Evolutionary conservation across 768 basidiomycete species (phyloP), one percentile per base, ranked within the genome.

Genomic region (Boletus bicolor): DNA sequence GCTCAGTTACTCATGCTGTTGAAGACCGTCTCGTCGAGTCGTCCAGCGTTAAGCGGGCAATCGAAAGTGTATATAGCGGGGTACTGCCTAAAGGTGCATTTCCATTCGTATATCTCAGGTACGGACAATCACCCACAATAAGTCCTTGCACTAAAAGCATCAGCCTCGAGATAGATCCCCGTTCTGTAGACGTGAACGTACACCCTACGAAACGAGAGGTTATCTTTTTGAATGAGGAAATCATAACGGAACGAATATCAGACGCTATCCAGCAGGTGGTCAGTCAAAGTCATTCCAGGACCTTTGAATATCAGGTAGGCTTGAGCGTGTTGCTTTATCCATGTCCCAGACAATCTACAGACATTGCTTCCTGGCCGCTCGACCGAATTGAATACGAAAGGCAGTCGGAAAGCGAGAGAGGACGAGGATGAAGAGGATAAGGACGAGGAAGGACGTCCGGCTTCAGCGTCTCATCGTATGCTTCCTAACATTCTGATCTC

Each of bases 151-250:
- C 55, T 57, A 14, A 48, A 47, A 42, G 45, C 44, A 26, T 28
- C 56, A 95, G 94, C 62, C 71, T 98, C 42, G 77, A 85, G 41
- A 86, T 98, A 62, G 87, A 93, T 57, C 93, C 94, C 0, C 80
- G 84, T 32, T 85, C 89, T 26, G 88, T 99, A 17, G 97, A 99
- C 63, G 95, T 98, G 51, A 99, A 99, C 64, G 93, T 98, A 8
- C 95, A 98, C 68, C 97, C 96, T 0, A 98, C 97, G 2, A 99
- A 99, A 69, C 88, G 90, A 44, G 95, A 98, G 69, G 93, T 98
- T 1, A 91, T 93, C 61, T 98, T 98, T 65, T 71, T 98, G 47
- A 84, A 97, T 58, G 93, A 98, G 68, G 96, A 98, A 50, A 77
- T 73, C 14, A 91, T 98, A 64, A 86, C 86, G 7, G 85, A 91